A percentile compares a stretch with the other conserved stretches of the same genome.
These are phyloP conservation scores for Colletotrichum neosansevieriae DNA, from an alignment of 2,329 filamentous ascomycete genomes.

Conservation along the genomic window DNA sequence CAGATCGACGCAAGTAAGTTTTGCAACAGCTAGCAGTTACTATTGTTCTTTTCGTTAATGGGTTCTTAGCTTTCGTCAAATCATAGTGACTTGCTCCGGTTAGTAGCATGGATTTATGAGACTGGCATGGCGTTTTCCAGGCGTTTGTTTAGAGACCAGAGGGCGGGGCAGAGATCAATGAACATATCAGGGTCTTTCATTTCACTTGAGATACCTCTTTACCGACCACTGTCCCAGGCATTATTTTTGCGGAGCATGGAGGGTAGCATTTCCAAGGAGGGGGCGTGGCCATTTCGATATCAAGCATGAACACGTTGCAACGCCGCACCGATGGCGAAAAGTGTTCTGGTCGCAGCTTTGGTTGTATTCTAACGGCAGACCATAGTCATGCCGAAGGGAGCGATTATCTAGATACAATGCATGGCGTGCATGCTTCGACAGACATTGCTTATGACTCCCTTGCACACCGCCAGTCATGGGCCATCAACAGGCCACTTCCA, in stretches of 20 bases:
- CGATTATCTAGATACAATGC: constrained; percentile 33
- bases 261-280: constrained; percentile 22
- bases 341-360: constrained; percentile 29
- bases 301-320: constrained; percentile 3
- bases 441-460: constrained; percentile 14
- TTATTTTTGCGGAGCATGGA: constrained; percentile 1
- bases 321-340: not conserved
- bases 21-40: no score
- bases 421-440: constrained; percentile 15
- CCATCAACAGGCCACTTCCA: constrained; percentile 3
- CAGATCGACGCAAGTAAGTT: constrained; percentile 98
- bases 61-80: constrained; percentile 38
- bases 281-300: constrained; percentile 21
- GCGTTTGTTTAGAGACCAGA: constrained; percentile 27
- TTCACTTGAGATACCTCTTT: constrained; percentile 30
- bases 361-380: constrained; percentile 39
- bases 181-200: constrained; percentile 15
- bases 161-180: constrained; percentile 3
- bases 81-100: constrained; percentile 30
- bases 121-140: constrained; percentile 35
- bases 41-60: constrained; percentile 9
- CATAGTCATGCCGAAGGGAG: constrained; percentile 31
- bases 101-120: constrained; percentile 28
- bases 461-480: constrained; percentile 22
- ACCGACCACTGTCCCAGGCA: not conserved